These are phyloP conservation scores for Posidonia oceanica DNA, from an alignment of 116 monocot genomes.

Conservation along the genomic window DNA sequence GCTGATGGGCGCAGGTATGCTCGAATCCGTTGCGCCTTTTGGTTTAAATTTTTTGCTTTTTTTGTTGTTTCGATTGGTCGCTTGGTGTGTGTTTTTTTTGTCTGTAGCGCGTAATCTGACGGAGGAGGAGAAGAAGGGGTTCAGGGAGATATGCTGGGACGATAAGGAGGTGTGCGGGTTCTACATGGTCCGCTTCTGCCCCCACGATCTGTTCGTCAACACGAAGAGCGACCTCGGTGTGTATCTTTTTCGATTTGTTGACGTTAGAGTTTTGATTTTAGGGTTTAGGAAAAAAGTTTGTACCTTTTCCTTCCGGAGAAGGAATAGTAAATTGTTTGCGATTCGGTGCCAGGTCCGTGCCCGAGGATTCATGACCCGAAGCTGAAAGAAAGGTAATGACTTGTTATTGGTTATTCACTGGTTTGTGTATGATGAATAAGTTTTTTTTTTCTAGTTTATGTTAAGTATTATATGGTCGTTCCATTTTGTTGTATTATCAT, in stretches of 20 bases:
- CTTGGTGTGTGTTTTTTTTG: neutral
- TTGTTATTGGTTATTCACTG: neutral
- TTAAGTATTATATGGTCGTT: too few species aligned
- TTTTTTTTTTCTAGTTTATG: neutral
- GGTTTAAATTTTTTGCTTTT: neutral
- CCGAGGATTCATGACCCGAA: slow-evolving; percentile 84
- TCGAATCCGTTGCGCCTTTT: neutral
- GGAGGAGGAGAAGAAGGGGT: slow-evolving; percentile 88
- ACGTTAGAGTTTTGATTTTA: neutral
- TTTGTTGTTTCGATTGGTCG: neutral
- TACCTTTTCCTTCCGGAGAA: neutral
- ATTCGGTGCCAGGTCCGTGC: slow-evolving; percentile 44
- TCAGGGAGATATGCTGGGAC: slow-evolving; percentile 80
- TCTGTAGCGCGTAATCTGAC: slow-evolving; percentile 78
- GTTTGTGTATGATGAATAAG: neutral
- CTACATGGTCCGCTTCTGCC: slow-evolving; percentile 91
- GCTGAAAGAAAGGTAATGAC: slow-evolving; percentile 83
- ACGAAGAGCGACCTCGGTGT: slow-evolving; percentile 95
- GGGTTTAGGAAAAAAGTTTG: neutral
- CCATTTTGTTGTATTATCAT: too few species aligned
- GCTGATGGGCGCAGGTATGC: slow-evolving; percentile 83
- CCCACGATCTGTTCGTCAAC: slow-evolving; percentile 97
- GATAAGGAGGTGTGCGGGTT: slow-evolving; percentile 85
- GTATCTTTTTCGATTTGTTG: neutral
- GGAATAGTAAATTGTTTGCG: neutral